Conservation (phyloP, 495 filamentous ascomycete genomes). For the Aspergillus taichungensis region DNA sequence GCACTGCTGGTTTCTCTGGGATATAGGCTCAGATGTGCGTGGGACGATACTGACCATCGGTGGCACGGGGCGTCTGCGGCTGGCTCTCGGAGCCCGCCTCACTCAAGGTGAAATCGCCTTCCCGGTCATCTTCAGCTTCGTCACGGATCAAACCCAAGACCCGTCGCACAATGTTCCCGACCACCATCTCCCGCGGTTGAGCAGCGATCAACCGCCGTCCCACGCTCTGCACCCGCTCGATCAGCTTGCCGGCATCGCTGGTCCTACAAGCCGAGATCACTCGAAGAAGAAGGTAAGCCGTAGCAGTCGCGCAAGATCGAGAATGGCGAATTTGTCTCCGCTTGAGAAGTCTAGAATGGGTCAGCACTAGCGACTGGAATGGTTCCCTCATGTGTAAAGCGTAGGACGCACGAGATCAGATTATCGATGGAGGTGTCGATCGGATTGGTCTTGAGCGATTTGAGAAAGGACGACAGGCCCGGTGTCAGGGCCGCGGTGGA, state of each 20-base stretch:
- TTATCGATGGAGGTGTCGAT: conserved; percentile 75
- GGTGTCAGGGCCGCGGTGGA: conserved; percentile 48
- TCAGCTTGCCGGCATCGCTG: conserved; percentile 64
- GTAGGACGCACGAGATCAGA: conserved; percentile 59
- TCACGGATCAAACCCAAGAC: conserved; percentile 86
- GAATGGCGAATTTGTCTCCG: conserved; percentile 80
- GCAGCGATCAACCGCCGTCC: conserved; percentile 68
- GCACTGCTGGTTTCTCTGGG: conserved; percentile 3
- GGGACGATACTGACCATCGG: conserved; percentile 23
- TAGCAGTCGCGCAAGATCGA: conserved; percentile 81
- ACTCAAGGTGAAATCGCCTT: conserved; percentile 51
- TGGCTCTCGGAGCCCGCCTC: conserved; percentile 41
- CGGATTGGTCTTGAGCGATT: conserved; percentile 60
- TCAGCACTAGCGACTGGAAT: conserved; percentile 2
- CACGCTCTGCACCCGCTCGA: conserved; percentile 65
- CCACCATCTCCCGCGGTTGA: conserved; percentile 80
- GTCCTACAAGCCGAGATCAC: conserved; percentile 64
- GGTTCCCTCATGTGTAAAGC: neutral
- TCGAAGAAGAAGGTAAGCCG: conserved; percentile 73
- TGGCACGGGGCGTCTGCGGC: conserved; percentile 38
- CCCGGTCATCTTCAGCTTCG: conserved; percentile 74
- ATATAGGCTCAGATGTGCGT: conserved; percentile 3
- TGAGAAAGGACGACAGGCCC: conserved; percentile 64
- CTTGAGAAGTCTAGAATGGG: conserved; percentile 62
- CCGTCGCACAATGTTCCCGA: conserved; percentile 87